Evolutionary conservation across 2,329 filamentous ascomycete species (phyloP).

Genomic region (Parafenestella ontariensis): DNA sequence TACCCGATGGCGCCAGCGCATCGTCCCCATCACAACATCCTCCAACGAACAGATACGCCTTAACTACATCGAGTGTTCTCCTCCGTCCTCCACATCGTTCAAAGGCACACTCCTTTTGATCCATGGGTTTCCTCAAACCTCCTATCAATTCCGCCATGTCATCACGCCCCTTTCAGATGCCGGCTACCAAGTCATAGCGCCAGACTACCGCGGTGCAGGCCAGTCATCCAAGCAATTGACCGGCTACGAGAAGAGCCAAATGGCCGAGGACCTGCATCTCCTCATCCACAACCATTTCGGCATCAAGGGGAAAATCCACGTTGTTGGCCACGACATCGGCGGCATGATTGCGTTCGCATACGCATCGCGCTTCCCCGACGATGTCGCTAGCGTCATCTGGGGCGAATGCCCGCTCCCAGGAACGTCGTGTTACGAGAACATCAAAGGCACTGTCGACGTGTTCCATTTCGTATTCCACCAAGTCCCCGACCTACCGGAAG

Average conservation of each 20-base stretch:
- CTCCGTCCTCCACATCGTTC: constrained; percentile 17
- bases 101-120: constrained; percentile 49
- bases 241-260: constrained; percentile 52
- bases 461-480: background rate
- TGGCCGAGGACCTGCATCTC: constrained; percentile 51
- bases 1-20: constrained; percentile 6
- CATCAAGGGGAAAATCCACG: constrained; percentile 50
- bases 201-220: constrained; percentile 53
- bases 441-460: background rate
- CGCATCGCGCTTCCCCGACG: constrained; percentile 45
- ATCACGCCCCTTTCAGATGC: constrained; percentile 38
- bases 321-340: constrained; percentile 58
- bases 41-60: constrained; percentile 35
- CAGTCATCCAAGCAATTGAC: constrained; percentile 44
- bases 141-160: constrained; percentile 50
- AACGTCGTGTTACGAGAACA: background rate
- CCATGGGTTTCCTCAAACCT: constrained; percentile 58
- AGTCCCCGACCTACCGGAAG: constrained; percentile 19
- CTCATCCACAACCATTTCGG: constrained; percentile 35
- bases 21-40: background rate
- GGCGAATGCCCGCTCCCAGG: background rate
- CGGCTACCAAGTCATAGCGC: constrained; percentile 52
- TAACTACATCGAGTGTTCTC: constrained; percentile 6
- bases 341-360: constrained; percentile 57
- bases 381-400: constrained; percentile 41